A percentile compares a stretch with the other conserved stretches of the same genome.
Conservation (phyloP, 163 green algal species). For the Scenedesmus sp. region DNA sequence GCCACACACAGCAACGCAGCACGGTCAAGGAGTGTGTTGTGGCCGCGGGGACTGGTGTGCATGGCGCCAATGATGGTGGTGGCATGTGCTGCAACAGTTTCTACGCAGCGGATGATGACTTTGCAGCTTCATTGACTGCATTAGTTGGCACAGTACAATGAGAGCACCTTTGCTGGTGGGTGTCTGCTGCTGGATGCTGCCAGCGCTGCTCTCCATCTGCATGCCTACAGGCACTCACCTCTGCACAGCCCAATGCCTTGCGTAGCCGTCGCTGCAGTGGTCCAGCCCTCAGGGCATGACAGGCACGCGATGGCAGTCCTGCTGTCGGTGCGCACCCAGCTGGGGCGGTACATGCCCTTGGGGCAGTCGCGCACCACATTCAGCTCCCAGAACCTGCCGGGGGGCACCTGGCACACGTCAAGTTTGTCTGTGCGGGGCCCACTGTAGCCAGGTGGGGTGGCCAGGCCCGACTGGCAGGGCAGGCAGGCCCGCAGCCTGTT, state of each 20-base stretch:
- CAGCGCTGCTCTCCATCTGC: not conserved
- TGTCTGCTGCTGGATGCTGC: not conserved
- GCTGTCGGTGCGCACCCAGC: not conserved
- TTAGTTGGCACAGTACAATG: no score
- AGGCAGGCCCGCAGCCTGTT: not conserved
- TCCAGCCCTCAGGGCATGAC: not conserved
- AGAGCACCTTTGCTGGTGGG: not conserved
- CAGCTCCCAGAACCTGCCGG: slow-evolving; percentile 37
- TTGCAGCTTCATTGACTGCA: no score
- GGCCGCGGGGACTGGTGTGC: no score
- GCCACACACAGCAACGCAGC: not conserved
- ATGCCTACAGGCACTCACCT: not conserved
- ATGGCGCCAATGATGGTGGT: no score
- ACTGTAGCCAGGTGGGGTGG: not conserved
- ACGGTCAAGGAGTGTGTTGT: no score
- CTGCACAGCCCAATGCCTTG: not conserved
- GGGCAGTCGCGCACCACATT: slow-evolving; percentile 20
- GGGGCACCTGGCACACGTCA: slow-evolving; percentile 11
- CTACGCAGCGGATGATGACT: no score
- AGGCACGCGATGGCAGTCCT: not conserved
- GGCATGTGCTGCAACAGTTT: no score
- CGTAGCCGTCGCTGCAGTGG: not conserved
- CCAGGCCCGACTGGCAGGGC: slow-evolving; percentile 5
- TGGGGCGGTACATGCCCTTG: not conserved
- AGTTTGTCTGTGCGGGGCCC: not conserved